Conservation (phyloP, 768 basidiomycete species). For the Ephemerocybe angulata region DNA sequence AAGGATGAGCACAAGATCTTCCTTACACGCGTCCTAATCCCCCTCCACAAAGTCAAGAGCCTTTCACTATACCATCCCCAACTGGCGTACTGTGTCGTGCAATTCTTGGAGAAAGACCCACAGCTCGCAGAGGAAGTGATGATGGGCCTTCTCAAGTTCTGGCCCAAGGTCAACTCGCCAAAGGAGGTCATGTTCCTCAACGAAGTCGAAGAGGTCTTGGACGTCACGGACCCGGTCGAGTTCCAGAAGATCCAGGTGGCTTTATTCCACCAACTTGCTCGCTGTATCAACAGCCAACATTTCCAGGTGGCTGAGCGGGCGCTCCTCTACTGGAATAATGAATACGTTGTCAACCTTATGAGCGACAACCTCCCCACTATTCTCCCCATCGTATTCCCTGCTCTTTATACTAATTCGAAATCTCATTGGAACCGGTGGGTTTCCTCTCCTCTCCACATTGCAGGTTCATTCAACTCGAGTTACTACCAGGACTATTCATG, state of each 20-base stretch:
- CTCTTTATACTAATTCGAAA: constrained; percentile 92
- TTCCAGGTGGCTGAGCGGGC: constrained; percentile 99
- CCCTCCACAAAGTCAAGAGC: constrained; percentile 96
- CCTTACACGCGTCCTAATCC: constrained; percentile 88
- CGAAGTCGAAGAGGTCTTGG: constrained; percentile 97
- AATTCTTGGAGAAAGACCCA: constrained; percentile 96
- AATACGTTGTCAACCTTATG: constrained; percentile 99
- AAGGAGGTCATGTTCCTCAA: constrained; percentile 99
- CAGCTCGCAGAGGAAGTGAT: constrained; percentile 92
- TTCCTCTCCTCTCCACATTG: constrained; percentile 8
- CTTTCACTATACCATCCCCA: constrained; percentile 99
- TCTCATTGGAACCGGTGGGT: constrained; percentile 97
- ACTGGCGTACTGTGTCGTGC: constrained; percentile 97
- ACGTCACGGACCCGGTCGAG: constrained; percentile 94
- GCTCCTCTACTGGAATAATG: constrained; percentile 98
- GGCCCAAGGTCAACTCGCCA: constrained; percentile 99
- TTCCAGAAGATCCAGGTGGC: constrained; percentile 94
- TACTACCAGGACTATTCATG: constrained; percentile 83
- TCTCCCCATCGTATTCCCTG: constrained; percentile 95
- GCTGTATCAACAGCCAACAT: constrained; percentile 98
- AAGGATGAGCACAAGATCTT: constrained; percentile 99
- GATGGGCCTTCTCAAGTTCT: constrained; percentile 91
- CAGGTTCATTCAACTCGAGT: neutral
- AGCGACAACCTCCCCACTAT: constrained; percentile 88
- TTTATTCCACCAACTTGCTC: constrained; percentile 89